A percentile compares a stretch with the other conserved stretches of the same genome.
Evolutionary conservation across 768 basidiomycete genomes (phyloP).

Genomic region (Cystofilobasidium capitatum): DNA sequence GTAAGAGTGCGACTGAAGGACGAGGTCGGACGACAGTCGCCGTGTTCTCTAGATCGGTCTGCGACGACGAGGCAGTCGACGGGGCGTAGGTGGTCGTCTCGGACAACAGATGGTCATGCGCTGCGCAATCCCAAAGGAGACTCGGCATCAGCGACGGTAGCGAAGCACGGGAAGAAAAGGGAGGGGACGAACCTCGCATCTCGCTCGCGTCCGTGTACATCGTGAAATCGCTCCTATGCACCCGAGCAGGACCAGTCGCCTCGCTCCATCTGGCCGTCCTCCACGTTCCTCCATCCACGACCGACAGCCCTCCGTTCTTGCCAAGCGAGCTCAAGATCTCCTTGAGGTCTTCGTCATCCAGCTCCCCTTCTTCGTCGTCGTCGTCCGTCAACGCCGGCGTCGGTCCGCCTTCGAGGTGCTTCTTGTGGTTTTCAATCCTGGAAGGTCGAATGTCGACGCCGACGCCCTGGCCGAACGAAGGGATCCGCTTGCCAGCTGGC

Average conservation of each 20-base stretch:
- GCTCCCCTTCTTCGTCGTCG: conserved; percentile 32
- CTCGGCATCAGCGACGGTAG: not conserved
- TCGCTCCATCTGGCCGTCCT: conserved; percentile 38
- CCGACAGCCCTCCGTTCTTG: conserved; percentile 14
- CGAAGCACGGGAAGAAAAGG: not conserved
- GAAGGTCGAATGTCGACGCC: conserved; percentile 49
- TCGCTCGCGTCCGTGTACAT: conserved; percentile 35
- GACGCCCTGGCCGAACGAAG: conserved; percentile 70
- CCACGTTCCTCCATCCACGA: conserved; percentile 32
- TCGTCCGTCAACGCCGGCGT: conserved; percentile 21
- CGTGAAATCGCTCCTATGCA: conserved; percentile 30
- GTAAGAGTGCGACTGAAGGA: not conserved
- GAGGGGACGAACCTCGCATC: conserved; percentile 31
- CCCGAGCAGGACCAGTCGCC: not conserved
- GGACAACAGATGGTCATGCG: conserved; percentile 20
- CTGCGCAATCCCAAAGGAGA: not conserved
- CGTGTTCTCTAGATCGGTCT: not conserved
- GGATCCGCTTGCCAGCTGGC: conserved; percentile 49
- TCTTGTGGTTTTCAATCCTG: not conserved
- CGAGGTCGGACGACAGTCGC: conserved; percentile 17
- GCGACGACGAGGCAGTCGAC: not conserved
- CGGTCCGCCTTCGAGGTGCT: conserved; percentile 10
- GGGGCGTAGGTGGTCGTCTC: conserved; percentile 15
- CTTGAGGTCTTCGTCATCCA: conserved; percentile 33
- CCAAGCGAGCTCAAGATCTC: conserved; percentile 32